A percentile compares a stretch with the other conserved stretches of the same genome.
Conservation (phyloP, 371 early-diverging fungal species). For the Cokeromyces recurvatus region DNA sequence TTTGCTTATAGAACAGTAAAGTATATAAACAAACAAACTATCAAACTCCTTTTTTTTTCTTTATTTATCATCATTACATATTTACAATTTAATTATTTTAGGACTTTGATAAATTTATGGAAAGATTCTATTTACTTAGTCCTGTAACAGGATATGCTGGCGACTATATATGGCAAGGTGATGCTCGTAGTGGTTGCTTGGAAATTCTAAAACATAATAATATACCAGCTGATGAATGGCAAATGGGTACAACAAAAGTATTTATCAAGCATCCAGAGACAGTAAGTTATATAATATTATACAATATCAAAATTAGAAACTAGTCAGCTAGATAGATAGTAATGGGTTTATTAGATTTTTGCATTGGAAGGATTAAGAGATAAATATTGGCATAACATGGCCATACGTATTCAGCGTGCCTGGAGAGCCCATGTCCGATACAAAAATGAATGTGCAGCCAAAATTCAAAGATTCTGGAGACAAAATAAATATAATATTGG, state of each 20-base stretch:
- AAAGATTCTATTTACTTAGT: slow-evolving; percentile 71
- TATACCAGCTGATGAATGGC: slow-evolving; percentile 90
- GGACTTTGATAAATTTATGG: slow-evolving; percentile 45
- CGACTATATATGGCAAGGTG: slow-evolving; percentile 84
- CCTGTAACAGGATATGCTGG: slow-evolving; percentile 81
- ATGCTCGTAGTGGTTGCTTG: slow-evolving; percentile 62
- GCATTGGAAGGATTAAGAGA: slow-evolving; percentile 90
- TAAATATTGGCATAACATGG: slow-evolving; percentile 95
- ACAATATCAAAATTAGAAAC: no score
- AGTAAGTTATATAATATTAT: slow-evolving; percentile 32
- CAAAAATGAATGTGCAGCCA: slow-evolving; percentile 68
- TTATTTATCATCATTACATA: neutral
- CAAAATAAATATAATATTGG: slow-evolving; percentile 88
- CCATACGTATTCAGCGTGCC: slow-evolving; percentile 89
- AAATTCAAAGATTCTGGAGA: slow-evolving; percentile 82
- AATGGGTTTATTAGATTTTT: slow-evolving; percentile 72
- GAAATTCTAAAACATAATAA: slow-evolving; percentile 83
- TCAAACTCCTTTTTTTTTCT: no score
- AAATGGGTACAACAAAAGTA: slow-evolving; percentile 90
- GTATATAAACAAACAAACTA: no score
- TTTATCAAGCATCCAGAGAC: slow-evolving; percentile 96
- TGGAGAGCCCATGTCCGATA: slow-evolving; percentile 79
- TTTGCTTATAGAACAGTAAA: slow-evolving; percentile 79
- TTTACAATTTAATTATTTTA: neutral
- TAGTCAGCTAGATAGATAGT: no score